Evolutionary conservation across 106 monocot genomes (phyloP).

Genomic region (Acorus calamus): DNA sequence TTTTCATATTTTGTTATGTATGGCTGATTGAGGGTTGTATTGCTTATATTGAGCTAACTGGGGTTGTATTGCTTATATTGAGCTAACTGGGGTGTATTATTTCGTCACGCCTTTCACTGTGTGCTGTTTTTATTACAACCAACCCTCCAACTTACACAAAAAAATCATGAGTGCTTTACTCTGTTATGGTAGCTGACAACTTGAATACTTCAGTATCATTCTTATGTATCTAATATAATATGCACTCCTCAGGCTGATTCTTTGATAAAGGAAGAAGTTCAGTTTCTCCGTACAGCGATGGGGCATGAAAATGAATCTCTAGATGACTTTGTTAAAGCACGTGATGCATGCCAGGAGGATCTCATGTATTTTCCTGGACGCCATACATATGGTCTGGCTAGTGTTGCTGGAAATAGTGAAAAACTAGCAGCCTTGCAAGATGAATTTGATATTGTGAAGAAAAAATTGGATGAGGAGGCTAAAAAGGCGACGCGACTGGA

Average conservation of each 20-base stretch:
- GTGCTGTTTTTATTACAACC: no score
- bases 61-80: no score
- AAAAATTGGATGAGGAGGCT: slow-evolving; percentile 82
- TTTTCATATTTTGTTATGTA: no score
- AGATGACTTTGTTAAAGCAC: slow-evolving; percentile 90
- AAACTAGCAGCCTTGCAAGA: slow-evolving; percentile 71
- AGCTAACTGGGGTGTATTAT: no score
- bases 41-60: no score
- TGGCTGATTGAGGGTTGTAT: no score
- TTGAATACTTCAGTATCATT: background rate
- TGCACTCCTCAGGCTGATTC: slow-evolving; percentile 43
- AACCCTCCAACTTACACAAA: no score
- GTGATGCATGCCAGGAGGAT: slow-evolving; percentile 89
- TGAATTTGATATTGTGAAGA: slow-evolving; percentile 83
- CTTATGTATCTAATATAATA: background rate
- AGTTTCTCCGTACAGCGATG: slow-evolving; percentile 72
- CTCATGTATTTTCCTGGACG: slow-evolving; percentile 83
- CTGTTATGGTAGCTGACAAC: no score
- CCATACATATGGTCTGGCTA: slow-evolving; percentile 64
- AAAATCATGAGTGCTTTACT: no score
- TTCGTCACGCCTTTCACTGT: no score
- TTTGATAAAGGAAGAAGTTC: slow-evolving; percentile 60
- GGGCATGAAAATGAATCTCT: slow-evolving; percentile 85
- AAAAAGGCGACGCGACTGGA: slow-evolving; percentile 76
- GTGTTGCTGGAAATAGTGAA: slow-evolving; percentile 67